These are phyloP conservation scores for Psilocybe subaeruginosa DNA, from an alignment of 768 basidiomycete species.

Conservation along the genomic window DNA sequence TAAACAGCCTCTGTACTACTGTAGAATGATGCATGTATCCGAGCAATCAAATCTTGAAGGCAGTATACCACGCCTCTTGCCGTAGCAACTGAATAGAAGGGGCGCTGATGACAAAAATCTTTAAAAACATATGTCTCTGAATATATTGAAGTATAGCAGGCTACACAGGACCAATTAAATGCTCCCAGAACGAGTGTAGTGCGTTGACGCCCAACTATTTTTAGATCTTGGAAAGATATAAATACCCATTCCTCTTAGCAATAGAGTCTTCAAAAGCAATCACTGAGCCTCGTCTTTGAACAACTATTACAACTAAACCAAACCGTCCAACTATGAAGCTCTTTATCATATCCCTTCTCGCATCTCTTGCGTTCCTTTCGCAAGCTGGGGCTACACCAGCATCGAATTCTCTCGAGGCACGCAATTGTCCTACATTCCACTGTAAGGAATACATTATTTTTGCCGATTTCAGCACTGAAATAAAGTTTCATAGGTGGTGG, in stretches of 20 bases:
- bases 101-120: too few relatives aligned
- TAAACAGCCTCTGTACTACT: too few relatives aligned
- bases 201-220: neutral
- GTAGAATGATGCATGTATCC: too few relatives aligned
- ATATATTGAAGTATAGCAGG: too few relatives aligned
- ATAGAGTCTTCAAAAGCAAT: neutral
- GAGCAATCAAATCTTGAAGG: too few relatives aligned
- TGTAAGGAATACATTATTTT: neutral
- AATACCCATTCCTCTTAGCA: neutral
- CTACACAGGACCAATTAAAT: too few relatives aligned
- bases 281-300: neutral
- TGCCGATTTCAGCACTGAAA: too few relatives aligned
- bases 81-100: too few relatives aligned
- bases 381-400: constrained; percentile 3
- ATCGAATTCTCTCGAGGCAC: neutral
- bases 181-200: neutral
- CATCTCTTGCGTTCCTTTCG: neutral
- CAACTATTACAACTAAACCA: neutral
- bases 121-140: too few relatives aligned
- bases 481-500: too few relatives aligned
- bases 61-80: too few relatives aligned
- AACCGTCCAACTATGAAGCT: constrained; percentile 1
- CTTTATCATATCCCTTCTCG: neutral
- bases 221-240: neutral
- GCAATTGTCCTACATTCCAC: neutral